These are phyloP conservation scores for Camellia oleifera DNA, from an alignment of 179 eudicot species.

Conservation along the genomic window DNA sequence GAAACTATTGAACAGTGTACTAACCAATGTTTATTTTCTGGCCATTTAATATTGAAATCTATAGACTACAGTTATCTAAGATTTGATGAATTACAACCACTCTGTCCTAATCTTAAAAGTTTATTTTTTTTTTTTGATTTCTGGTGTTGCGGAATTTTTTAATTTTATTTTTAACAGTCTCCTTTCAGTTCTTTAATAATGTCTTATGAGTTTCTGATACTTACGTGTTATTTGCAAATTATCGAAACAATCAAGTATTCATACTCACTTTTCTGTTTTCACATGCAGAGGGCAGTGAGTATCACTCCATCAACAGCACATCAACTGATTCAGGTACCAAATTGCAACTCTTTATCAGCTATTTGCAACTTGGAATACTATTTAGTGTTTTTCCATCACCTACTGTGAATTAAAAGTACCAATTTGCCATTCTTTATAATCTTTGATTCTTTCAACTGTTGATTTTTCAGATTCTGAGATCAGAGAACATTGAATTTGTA, in stretches of 20 bases:
- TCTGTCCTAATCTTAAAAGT: neutral
- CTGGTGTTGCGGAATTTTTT: neutral
- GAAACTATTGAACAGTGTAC: neutral
- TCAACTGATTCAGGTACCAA: constrained; percentile 62
- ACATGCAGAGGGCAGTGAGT: constrained; percentile 65
- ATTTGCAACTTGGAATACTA: neutral
- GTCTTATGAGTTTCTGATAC: neutral
- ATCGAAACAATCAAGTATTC: neutral
- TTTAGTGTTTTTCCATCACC: neutral
- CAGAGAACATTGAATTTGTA: constrained; percentile 64
- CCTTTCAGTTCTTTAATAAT: neutral
- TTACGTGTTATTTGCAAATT: neutral
- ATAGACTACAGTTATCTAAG: too few species aligned
- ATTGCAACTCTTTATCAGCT: neutral
- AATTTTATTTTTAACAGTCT: neutral
- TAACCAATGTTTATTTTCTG: neutral
- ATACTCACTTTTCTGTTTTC: constrained; percentile 14
- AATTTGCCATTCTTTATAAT: too few species aligned
- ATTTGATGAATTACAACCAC: neutral
- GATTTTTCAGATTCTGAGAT: constrained; percentile 45
- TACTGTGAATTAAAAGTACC: neutral
- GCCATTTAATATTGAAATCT: too few species aligned
- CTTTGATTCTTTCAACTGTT: neutral
- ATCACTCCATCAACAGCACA: constrained; percentile 75
- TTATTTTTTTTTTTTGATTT: neutral